Percentiles rank a stretch among this genome's conserved stretches.
phyloP scores from a whole-genome alignment of 306 rosid genomes.

The Lathyrus tuberosus region DNA sequence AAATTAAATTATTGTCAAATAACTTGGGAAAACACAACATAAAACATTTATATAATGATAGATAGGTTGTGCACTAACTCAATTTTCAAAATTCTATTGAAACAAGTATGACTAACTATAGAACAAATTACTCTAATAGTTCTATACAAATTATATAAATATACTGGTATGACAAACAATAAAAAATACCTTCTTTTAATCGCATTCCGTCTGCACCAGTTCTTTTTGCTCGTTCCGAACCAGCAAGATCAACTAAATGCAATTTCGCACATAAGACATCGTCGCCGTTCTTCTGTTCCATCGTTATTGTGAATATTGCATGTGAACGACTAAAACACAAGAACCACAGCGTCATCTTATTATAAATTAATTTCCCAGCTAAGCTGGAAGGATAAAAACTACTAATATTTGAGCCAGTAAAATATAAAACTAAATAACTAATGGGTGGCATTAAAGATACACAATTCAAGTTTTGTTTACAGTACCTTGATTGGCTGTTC shows the following conservation, averaged over 20 bases:
- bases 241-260: constrained; percentile 94
- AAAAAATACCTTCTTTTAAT: constrained; percentile 80
- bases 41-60: constrained; percentile 4
- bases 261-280: constrained; percentile 87
- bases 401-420: constrained; percentile 23
- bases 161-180: background rate
- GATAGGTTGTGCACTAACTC: background rate
- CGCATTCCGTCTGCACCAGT: constrained; percentile 99
- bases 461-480: background rate
- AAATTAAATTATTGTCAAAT: constrained; percentile 14
- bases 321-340: constrained; percentile 76
- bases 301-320: constrained; percentile 90
- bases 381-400: constrained; percentile 17
- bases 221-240: constrained; percentile 94
- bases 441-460: background rate
- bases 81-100: constrained; percentile 5
- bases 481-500: constrained; percentile 95
- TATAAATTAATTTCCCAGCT: constrained; percentile 32
- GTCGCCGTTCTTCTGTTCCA: constrained; percentile 93
- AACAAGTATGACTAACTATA: background rate
- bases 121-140: constrained; percentile 3
- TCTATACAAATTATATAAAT: background rate
- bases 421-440: background rate
- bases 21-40: background rate
- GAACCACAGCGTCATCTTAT: constrained; percentile 31